Conservation (phyloP, 495 filamentous ascomycete genomes). For the Apiosordaria backusii region DNA sequence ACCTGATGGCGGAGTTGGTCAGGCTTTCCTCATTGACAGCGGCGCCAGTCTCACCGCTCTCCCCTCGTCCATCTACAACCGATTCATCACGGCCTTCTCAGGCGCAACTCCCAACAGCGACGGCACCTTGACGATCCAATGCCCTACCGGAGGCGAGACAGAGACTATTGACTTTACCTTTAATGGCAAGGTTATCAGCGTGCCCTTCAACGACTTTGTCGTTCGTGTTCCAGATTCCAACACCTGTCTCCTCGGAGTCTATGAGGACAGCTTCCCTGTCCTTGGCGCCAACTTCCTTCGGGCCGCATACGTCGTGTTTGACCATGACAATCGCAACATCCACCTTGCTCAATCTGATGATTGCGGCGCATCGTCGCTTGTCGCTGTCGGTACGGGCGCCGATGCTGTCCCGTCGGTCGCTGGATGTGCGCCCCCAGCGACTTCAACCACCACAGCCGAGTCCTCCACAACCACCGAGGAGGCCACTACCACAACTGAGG, state of each 20-base stretch:
- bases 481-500: background rate
- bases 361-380: slow-evolving; percentile 27
- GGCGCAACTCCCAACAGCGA: slow-evolving; percentile 47
- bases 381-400: slow-evolving; percentile 23
- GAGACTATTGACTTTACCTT: slow-evolving; percentile 63
- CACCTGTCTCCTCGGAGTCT: slow-evolving; percentile 43
- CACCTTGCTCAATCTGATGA: slow-evolving; percentile 63
- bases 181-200: slow-evolving; percentile 39
- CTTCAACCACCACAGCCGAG: slow-evolving; percentile 5
- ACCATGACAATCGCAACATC: slow-evolving; percentile 79
- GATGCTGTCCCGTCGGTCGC: slow-evolving; percentile 23
- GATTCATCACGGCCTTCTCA: slow-evolving; percentile 33
- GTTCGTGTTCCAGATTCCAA: slow-evolving; percentile 36
- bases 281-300: slow-evolving; percentile 95
- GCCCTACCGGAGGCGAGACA: slow-evolving; percentile 49
- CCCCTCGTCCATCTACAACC: slow-evolving; percentile 23
- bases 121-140: slow-evolving; percentile 58
- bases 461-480: background rate
- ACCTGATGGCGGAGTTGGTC: slow-evolving; percentile 11
- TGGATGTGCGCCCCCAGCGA: slow-evolving; percentile 10
- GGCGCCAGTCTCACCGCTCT: slow-evolving; percentile 24
- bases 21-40: slow-evolving; percentile 25
- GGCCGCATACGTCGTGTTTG: slow-evolving; percentile 92
- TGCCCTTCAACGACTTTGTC: slow-evolving; percentile 64
- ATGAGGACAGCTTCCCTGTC: slow-evolving; percentile 53